These are phyloP conservation scores for Myxozyma geophila DNA, from an alignment of 805 yeast genomes.

Conservation along the genomic window DNA sequence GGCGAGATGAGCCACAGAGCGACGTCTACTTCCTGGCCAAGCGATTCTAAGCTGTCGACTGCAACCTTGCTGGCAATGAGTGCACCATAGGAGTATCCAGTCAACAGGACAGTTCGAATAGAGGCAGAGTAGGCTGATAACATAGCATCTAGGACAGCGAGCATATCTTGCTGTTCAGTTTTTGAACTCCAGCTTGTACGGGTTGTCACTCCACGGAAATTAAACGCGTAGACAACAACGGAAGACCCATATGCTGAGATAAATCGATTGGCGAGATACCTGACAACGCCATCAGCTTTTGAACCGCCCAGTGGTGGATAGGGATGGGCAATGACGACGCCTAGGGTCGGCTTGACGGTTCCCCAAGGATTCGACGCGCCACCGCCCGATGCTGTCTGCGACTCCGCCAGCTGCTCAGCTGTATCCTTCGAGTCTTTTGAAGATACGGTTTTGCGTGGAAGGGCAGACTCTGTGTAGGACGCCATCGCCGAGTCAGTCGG, in stretches of 20 bases:
- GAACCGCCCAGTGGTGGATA: conserved; percentile 35
- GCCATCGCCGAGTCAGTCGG: conserved; percentile 3
- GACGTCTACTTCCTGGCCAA: conserved; percentile 12
- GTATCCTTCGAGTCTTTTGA: conserved; percentile 9
- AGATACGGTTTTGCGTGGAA: conserved; percentile 3
- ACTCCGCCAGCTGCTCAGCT: not conserved
- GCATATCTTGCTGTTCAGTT: conserved; percentile 26
- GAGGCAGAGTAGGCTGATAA: conserved; percentile 7
- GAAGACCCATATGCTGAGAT: conserved; percentile 4
- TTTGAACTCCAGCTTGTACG: conserved; percentile 30
- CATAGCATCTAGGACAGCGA: conserved; percentile 18
- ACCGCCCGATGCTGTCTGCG: not conserved
- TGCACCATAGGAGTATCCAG: conserved; percentile 34
- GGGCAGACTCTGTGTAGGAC: conserved; percentile 9
- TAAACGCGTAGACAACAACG: conserved; percentile 31
- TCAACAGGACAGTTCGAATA: conserved; percentile 23
- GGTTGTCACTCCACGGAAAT: conserved; percentile 34
- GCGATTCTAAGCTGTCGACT: conserved; percentile 3
- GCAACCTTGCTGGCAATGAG: conserved; percentile 22
- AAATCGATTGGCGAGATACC: conserved; percentile 21
- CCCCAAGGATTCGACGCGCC: conserved; percentile 15
- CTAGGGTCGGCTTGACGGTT: conserved; percentile 21
- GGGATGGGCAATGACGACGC: conserved; percentile 35
- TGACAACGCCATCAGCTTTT: conserved; percentile 30
- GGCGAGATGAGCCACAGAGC: conserved; percentile 28